Conservation (phyloP, 306 rosid genomes). For the Castanea sativa region DNA sequence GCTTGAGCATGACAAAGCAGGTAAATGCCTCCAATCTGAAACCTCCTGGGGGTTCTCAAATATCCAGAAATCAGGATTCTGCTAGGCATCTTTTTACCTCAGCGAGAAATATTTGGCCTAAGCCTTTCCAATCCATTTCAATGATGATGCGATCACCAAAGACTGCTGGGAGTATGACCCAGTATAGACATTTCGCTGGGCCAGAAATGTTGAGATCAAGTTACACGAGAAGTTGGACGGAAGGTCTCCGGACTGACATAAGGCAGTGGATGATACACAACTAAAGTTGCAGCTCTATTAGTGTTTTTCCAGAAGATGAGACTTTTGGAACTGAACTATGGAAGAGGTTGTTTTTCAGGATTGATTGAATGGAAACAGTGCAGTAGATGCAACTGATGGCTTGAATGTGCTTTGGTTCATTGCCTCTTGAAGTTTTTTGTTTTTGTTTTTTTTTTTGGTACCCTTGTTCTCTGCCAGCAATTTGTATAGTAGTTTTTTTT, state of each 20-base stretch:
- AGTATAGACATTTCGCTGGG: slow-evolving; percentile 45
- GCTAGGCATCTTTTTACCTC: slow-evolving; percentile 62
- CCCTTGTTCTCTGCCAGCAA: not conserved
- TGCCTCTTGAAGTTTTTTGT: not conserved
- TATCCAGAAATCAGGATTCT: slow-evolving; percentile 41
- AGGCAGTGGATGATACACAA: slow-evolving; percentile 71
- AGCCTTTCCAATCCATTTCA: slow-evolving; percentile 49
- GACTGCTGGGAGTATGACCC: slow-evolving; percentile 55
- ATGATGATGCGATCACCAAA: slow-evolving; percentile 55
- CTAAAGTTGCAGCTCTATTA: slow-evolving; percentile 11
- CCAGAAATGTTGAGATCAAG: slow-evolving; percentile 32
- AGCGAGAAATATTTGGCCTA: slow-evolving; percentile 31
- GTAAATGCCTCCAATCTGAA: slow-evolving; percentile 37
- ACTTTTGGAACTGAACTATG: not conserved
- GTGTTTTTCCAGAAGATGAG: not conserved
- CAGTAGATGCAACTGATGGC: slow-evolving; percentile 1
- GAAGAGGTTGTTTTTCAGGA: not conserved
- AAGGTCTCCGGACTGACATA: slow-evolving; percentile 66
- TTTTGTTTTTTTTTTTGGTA: not conserved
- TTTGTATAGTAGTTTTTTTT: slow-evolving; percentile 25
- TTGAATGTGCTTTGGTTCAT: too few species aligned
- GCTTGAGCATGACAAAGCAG: slow-evolving; percentile 32
- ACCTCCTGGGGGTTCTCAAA: slow-evolving; percentile 31
- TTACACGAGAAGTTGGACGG: slow-evolving; percentile 34
- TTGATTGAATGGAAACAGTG: not conserved